Evolutionary conservation across 345 rosid species (phyloP), one percentile per base, ranked within the genome.

Genomic region (Salix arbutifolia): DNA sequence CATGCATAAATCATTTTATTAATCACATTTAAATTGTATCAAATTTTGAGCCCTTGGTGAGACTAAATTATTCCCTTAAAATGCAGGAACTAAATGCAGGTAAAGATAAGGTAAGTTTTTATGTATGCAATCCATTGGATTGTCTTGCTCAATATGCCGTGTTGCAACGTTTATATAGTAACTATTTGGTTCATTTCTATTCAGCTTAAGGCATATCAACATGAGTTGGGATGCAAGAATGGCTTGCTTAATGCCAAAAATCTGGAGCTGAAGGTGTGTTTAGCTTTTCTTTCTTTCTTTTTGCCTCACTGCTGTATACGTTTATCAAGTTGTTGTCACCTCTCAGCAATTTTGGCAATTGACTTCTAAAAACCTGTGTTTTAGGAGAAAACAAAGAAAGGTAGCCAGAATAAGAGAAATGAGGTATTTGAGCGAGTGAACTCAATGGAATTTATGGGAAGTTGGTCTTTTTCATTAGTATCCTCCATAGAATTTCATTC

Each of bases 161-260:
- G 62, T 3, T 58, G 64, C 25, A 25, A 58, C 16, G 11, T 76
- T 71, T 30, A 6, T 64, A 33, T 73, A 67, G 48, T 71, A 77
- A 81, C 71, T 67, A 56, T 18, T 50, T 58, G 44, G 18, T 74
- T 84, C 53, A 67, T 69, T 65, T 62, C n/a, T 74, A 67, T 84
- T 76, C 86, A 92, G 95, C 84, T 91, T 33, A 86, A 80, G 82
- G 71, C 78, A 71, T 90, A 88, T 83, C 87, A 86, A 30, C 97
- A 92, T 82, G 94, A 92, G 79, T 88, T 92, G 78, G 89, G 90
- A 67, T 91, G 94, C 83, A 89, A 83, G 81, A 86, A 84, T 65
- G 86, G 84, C 69, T 48, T 90, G 83, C 84, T 85, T 77, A 73
- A 75, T 72, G 89, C 85, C 42, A 83, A 71, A 76, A 74, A 86